These are phyloP conservation scores for Tolypocladium album DNA, from an alignment of 2,329 filamentous ascomycete genomes.

Conservation along the genomic window DNA sequence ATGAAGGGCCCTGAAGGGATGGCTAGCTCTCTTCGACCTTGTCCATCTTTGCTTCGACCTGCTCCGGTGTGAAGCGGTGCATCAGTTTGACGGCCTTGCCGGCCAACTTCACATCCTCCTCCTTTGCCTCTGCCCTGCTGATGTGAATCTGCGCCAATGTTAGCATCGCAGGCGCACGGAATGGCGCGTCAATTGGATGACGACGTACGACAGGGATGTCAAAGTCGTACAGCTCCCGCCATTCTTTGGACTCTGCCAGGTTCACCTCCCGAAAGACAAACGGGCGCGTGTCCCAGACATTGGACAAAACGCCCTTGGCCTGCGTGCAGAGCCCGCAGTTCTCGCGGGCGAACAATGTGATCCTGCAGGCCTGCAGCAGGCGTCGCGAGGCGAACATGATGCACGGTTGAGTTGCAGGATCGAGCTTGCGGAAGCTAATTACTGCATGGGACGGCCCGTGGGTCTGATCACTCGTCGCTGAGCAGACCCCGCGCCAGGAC, in stretches of 20 bases:
- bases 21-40: constrained; percentile 28
- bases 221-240: constrained; percentile 69
- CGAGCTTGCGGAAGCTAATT: neutral
- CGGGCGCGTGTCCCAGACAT: constrained; percentile 54
- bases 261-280: constrained; percentile 63
- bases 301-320: constrained; percentile 56
- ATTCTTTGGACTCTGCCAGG: constrained; percentile 53
- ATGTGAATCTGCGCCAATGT: constrained; percentile 43
- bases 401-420: neutral
- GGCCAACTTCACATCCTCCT: constrained; percentile 42
- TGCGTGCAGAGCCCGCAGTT: constrained; percentile 62
- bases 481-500: constrained; percentile 17
- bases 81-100: constrained; percentile 60
- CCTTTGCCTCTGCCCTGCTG: constrained; percentile 40
- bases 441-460: neutral
- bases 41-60: constrained; percentile 62
- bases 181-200: neutral
- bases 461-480: neutral
- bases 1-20: no score
- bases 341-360: constrained; percentile 65
- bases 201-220: constrained; percentile 65
- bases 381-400: constrained; percentile 40
- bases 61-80: constrained; percentile 61
- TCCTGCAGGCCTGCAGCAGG: constrained; percentile 45
- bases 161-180: neutral